These are phyloP conservation scores for Microdochium nivale DNA, from an alignment of 2,329 filamentous ascomycete genomes.

Conservation along the genomic window DNA sequence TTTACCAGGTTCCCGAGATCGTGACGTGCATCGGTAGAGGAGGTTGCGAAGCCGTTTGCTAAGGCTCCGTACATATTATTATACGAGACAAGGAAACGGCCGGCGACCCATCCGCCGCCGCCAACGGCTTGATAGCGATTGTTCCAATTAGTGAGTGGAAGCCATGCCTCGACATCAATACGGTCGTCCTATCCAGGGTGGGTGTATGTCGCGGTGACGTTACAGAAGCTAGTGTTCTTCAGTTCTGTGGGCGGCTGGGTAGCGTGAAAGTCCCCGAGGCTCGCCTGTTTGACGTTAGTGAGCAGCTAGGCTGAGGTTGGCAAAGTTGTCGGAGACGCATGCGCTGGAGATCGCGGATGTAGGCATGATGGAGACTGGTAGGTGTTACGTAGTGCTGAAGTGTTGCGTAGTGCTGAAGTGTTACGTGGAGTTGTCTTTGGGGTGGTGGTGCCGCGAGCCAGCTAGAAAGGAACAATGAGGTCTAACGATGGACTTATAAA, in stretches of 20 bases:
- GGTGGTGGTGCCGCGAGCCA: neutral
- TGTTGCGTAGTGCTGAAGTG: neutral
- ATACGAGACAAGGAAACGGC: conserved; percentile 29
- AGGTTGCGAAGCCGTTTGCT: conserved; percentile 25
- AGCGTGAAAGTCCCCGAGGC: neutral
- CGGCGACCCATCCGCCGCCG: conserved; percentile 28
- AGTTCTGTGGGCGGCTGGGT: neutral
- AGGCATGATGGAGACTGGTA: neutral
- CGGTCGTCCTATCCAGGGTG: conserved; percentile 1
- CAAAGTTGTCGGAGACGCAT: neutral
- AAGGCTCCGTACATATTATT: conserved; percentile 20
- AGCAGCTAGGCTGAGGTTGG: neutral
- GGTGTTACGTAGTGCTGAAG: neutral
- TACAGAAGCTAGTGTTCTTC: conserved; percentile 13
- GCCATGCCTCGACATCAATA: neutral
- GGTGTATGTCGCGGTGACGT: conserved; percentile 16
- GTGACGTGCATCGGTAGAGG: conserved; percentile 32
- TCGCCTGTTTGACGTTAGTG: neutral
- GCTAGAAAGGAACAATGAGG: neutral
- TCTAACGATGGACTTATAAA: neutral
- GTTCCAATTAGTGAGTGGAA: conserved; percentile 17
- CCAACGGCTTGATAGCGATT: conserved; percentile 29
- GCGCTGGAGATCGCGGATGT: neutral
- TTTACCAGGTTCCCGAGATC: too few species aligned
- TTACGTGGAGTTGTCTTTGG: too few species aligned